A percentile compares a stretch with the other conserved stretches of the same genome.
Conservation (phyloP, 2,329 filamentous ascomycete species). For the Canariomyces notabilis region DNA sequence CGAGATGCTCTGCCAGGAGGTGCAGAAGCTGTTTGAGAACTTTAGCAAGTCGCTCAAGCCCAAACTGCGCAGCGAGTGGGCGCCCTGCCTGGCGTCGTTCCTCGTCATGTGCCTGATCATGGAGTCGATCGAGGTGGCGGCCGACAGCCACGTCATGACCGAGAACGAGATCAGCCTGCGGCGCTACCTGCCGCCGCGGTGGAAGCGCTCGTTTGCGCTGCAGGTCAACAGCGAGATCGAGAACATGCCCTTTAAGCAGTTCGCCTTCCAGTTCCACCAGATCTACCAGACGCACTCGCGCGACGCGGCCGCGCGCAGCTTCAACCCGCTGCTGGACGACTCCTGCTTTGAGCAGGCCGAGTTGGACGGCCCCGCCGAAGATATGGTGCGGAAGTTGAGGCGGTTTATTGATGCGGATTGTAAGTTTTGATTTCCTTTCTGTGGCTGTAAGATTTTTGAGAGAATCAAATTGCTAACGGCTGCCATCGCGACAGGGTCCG, state of each 20-base stretch:
- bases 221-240: conserved; percentile 47
- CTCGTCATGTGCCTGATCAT: conserved; percentile 54
- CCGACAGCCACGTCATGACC: conserved; percentile 47
- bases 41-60: conserved; percentile 51
- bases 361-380: conserved; percentile 41
- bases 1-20: conserved; percentile 49
- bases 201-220: conserved; percentile 41
- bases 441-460: neutral
- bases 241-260: conserved; percentile 56
- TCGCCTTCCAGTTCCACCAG: conserved; percentile 56
- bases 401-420: conserved; percentile 40
- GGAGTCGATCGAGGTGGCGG: conserved; percentile 50
- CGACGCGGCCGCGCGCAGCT: conserved; percentile 45
- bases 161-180: conserved; percentile 46
- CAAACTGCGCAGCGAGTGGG: conserved; percentile 50
- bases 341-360: conserved; percentile 38
- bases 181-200: conserved; percentile 33
- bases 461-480: conserved; percentile 12
- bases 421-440: conserved; percentile 31
- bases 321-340: conserved; percentile 51
- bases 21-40: conserved; percentile 46
- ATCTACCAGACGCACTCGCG: conserved; percentile 53
- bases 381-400: conserved; percentile 43
- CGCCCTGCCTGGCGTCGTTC: conserved; percentile 52
- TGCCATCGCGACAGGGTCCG: conserved; percentile 31